These are phyloP conservation scores for Tuctoria greenei DNA, from an alignment of 176 grass and related monocot species.

Conservation along the genomic window DNA sequence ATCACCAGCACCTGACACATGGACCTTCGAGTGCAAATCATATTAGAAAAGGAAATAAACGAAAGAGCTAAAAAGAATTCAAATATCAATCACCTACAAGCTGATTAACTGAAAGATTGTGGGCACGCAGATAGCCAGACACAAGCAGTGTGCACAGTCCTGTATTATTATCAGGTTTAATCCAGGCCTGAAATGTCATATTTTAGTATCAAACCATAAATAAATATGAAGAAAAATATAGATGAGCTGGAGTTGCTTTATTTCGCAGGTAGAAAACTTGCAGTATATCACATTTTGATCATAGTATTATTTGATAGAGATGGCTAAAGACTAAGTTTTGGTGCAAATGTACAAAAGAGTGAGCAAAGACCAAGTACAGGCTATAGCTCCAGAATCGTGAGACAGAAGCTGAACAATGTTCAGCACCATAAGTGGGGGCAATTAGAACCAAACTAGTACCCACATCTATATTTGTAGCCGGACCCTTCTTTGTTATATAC, in stretches of 20 bases:
- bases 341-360: neutral
- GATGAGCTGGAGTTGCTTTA: neutral
- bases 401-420: neutral
- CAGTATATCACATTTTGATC: constrained; percentile 4
- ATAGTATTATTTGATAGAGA: neutral
- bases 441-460: neutral
- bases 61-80: constrained; percentile 2
- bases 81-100: constrained; percentile 67
- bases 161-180: constrained; percentile 54
- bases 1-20: constrained; percentile 89
- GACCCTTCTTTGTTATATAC: constrained; percentile 12
- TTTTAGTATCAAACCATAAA: neutral
- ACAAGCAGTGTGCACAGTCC: constrained; percentile 82
- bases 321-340: constrained; percentile 7
- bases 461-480: constrained; percentile 9
- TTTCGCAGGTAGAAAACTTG: neutral
- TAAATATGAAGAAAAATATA: neutral
- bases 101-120: constrained; percentile 87
- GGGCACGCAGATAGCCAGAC: constrained; percentile 77
- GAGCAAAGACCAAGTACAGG: neutral
- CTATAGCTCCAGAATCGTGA: neutral
- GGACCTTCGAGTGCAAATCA: constrained; percentile 60
- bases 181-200: constrained; percentile 44
- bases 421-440: neutral
- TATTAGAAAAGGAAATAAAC: constrained; percentile 44